Base-by-base conservation (phyloP, 2,329 filamentous ascomycete species). In the Corinectria fuckeliana region DNA sequence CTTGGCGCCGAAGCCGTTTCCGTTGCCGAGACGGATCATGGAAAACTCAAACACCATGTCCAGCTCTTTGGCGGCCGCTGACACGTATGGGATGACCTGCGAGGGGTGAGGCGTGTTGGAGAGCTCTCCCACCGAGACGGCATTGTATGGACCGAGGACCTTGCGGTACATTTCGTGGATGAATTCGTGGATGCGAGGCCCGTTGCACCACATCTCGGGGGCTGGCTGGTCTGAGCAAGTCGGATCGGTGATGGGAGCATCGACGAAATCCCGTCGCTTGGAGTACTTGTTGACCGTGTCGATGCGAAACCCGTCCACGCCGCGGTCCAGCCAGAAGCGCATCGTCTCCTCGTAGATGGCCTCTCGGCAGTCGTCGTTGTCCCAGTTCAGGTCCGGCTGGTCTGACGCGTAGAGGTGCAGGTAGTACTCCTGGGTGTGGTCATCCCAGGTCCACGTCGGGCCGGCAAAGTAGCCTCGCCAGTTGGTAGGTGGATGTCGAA, bases 331-430 rank as follows among this genome's bases (percentile, higher is more conserved):
- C 91, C 91, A 93, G 72, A 92, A 93, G 0, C 81, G 79, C 82
- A 92, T 88, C 5, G 89, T 85, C 5, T 77, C 71, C 5, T 87
- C 80, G 68, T 91, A 89, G 1, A 92, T 88, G 0, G 87, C 90
- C 50, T 86, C 78, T 6, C 89, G 84, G 7, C 89, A 87, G 2
- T 84, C 82, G 0, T 81, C 80, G 48, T 89, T 88, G 55, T 91
- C 88, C 90, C 90, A 93, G 70, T 93, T 93, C 16, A 93, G 78
- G 65, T 93, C 91, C 0, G 91, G 91, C 70, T 93, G 91, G 47
- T 89, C 85, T 0, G 84, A 80, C 1, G 85, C 84, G 70, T 91
- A 93, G 1, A 93, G 78, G 63, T 83, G 82, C 1, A 86, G 74
- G 57, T 85, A 86, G 60, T 85, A 86, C 60, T 85, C 80, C 34